phyloP scores from a whole-genome alignment of 1,284 basidiomycete species.

The Macrocystidia cucumis region DNA sequence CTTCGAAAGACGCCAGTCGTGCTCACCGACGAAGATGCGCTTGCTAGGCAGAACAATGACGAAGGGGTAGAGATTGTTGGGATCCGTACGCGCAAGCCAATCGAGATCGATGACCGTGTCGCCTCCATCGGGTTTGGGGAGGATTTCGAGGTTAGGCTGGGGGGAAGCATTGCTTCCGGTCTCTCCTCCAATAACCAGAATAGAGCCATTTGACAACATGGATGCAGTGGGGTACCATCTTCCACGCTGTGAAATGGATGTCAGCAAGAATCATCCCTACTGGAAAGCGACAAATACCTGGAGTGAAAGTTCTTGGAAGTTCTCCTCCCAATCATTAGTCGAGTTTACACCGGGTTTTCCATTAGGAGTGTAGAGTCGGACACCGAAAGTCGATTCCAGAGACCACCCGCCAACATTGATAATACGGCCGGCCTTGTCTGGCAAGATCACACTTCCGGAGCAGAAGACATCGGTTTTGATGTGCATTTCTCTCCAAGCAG shows the following conservation, averaged over 20 bases:
- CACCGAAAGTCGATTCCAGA: conserved; percentile 55
- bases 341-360: conserved; percentile 50
- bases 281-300: conserved; percentile 28
- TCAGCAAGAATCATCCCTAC: not conserved
- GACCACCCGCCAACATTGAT: conserved; percentile 65
- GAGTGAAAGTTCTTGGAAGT: conserved; percentile 37
- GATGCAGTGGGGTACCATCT: conserved; percentile 69
- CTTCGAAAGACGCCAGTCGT: not conserved
- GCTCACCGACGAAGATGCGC: conserved; percentile 55
- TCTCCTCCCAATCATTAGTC: conserved; percentile 65
- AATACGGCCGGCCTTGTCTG: conserved; percentile 60
- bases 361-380: conserved; percentile 58
- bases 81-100: conserved; percentile 52
- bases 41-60: conserved; percentile 61
- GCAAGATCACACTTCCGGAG: conserved; percentile 62
- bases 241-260: conserved; percentile 33
- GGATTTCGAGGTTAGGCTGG: conserved; percentile 57
- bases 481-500: conserved; percentile 68
- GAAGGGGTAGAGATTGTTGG: conserved; percentile 73
- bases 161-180: conserved; percentile 58
- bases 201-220: conserved; percentile 59
- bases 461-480: conserved; percentile 72
- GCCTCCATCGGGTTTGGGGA: conserved; percentile 36
- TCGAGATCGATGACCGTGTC: conserved; percentile 32
- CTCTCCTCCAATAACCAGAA: conserved; percentile 72